Conservation (phyloP, 2,329 filamentous ascomycete genomes). For the Herpotrichia juniperi region DNA sequence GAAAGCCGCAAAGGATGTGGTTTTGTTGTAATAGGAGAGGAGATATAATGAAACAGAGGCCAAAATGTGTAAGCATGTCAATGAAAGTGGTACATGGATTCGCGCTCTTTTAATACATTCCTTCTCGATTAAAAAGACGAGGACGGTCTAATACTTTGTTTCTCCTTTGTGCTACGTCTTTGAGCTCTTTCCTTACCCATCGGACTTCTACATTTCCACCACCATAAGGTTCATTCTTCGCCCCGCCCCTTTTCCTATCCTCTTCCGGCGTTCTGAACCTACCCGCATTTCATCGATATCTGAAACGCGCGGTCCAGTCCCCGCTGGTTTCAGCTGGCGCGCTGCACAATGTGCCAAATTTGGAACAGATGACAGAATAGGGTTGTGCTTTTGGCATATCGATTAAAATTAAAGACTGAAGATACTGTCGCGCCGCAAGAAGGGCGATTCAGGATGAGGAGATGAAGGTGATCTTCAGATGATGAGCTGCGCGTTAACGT, state of each 20-base stretch:
- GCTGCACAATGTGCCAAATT: conserved; percentile 8
- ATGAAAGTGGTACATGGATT: no score
- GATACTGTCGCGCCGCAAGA: not conserved
- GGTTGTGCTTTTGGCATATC: not conserved
- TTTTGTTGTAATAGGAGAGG: no score
- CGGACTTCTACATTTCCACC: no score
- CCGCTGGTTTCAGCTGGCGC: conserved; percentile 11
- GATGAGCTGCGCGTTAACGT: not conserved
- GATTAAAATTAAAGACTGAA: not conserved
- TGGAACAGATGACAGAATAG: not conserved
- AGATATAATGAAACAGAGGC: no score
- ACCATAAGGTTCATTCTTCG: not conserved
- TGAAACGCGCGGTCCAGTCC: conserved; percentile 3
- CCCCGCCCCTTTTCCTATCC: not conserved
- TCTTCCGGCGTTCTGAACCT: not conserved
- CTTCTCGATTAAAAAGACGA: no score
- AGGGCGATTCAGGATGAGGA: not conserved
- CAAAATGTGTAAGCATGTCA: no score
- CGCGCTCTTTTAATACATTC: no score
- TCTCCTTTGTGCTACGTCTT: no score
- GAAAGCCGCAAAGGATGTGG: no score
- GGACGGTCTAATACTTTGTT: no score
- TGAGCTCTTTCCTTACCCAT: no score
- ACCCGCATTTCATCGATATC: not conserved
- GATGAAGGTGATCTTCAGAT: conserved; percentile 2